Conservation (phyloP, 371 early-diverging fungal species). For the Zychaea mexicana region DNA sequence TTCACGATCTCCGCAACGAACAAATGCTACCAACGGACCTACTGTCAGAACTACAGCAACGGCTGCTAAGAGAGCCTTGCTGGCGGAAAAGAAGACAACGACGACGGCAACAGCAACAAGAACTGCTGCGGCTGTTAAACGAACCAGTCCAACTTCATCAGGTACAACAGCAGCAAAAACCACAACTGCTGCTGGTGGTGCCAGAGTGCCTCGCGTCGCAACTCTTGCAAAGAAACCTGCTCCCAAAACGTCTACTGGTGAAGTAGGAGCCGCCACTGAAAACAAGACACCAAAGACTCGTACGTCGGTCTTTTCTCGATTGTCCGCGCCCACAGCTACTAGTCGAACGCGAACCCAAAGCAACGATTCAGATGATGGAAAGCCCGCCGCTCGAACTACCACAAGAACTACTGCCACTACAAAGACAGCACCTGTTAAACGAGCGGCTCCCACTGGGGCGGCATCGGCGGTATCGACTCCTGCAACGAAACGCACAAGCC, state of each 20-base stretch:
- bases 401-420: slow-evolving; percentile 3
- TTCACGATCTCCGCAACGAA: slow-evolving; percentile 14
- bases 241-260: neutral
- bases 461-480: slow-evolving; percentile 1
- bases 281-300: neutral
- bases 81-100: slow-evolving; percentile 3
- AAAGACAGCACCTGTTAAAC: slow-evolving; percentile 14
- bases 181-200: slow-evolving; percentile 1
- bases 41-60: slow-evolving; percentile 7
- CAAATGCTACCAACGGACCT: neutral
- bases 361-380: slow-evolving; percentile 10
- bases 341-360: slow-evolving; percentile 10
- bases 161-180: neutral
- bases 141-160: neutral
- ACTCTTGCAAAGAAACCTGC: neutral
- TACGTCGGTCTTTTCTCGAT: slow-evolving; percentile 12
- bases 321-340: slow-evolving; percentile 17
- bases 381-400: neutral
- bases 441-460: neutral
- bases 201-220: slow-evolving; percentile 29
- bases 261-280: neutral
- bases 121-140: slow-evolving; percentile 8
- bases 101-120: neutral
- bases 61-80: slow-evolving; percentile 1
- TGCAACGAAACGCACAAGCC: slow-evolving; percentile 4